These are phyloP conservation scores for Madurella fahalii DNA, from an alignment of 2,329 filamentous ascomycete genomes.

Conservation along the genomic window DNA sequence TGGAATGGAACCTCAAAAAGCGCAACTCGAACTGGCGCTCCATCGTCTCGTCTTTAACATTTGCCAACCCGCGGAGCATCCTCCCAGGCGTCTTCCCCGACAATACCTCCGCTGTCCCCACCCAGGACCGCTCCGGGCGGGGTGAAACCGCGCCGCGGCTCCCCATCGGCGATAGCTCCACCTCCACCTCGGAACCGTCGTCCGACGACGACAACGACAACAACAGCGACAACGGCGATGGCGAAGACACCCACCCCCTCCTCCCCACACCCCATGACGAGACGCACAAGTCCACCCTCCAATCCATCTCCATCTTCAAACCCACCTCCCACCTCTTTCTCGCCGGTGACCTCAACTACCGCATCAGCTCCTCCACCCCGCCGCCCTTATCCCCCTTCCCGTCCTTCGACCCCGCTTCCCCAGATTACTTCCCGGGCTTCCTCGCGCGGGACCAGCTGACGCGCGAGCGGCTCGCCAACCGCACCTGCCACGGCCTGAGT, in stretches of 20 bases:
- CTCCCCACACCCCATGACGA: not conserved
- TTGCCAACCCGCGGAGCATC: slow-evolving; percentile 52
- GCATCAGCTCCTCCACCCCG: slow-evolving; percentile 67
- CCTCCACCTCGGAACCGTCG: not conserved
- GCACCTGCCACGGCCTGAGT: slow-evolving; percentile 71
- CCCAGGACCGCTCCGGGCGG: slow-evolving; percentile 20
- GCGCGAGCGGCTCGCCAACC: slow-evolving; percentile 62
- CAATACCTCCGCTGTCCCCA: not conserved
- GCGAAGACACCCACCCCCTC: slow-evolving; percentile 13
- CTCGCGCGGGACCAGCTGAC: slow-evolving; percentile 75
- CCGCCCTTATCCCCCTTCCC: slow-evolving; percentile 59
- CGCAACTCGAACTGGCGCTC: slow-evolving; percentile 86
- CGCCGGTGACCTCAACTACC: slow-evolving; percentile 92
- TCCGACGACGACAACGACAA: not conserved
- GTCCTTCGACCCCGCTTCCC: slow-evolving; percentile 51
- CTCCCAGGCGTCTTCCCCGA: slow-evolving; percentile 26
- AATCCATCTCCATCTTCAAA: slow-evolving; percentile 66
- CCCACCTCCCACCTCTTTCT: slow-evolving; percentile 76
- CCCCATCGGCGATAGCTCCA: slow-evolving; percentile 14
- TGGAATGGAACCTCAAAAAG: slow-evolving; percentile 71
- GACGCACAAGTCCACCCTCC: slow-evolving; percentile 33
- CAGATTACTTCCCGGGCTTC: slow-evolving; percentile 61
- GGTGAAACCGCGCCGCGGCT: slow-evolving; percentile 11
- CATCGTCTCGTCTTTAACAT: slow-evolving; percentile 76
- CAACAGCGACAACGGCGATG: too few species aligned